These are phyloP conservation scores for Myxozyma monticola DNA, from an alignment of 805 yeast genomes.

Conservation along the genomic window DNA sequence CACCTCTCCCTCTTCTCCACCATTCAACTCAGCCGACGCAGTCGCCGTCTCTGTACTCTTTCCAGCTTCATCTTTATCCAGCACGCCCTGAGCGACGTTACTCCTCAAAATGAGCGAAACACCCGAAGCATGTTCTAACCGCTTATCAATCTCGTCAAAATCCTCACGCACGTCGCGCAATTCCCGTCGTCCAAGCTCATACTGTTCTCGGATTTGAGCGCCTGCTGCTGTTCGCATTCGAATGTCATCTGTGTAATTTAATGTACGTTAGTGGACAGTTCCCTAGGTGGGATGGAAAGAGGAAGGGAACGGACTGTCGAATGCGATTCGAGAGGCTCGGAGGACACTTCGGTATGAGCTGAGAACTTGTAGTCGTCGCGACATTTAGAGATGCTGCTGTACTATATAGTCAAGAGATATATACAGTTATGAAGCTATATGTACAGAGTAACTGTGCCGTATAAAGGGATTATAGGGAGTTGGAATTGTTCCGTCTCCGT, in stretches of 20 bases:
- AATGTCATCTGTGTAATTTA: constrained; percentile 45
- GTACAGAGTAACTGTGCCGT: too few relatives aligned
- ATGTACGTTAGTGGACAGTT: too few relatives aligned
- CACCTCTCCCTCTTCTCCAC: too few relatives aligned
- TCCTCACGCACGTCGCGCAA: constrained; percentile 18
- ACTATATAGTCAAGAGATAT: too few relatives aligned
- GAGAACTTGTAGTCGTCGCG: constrained; percentile 27
- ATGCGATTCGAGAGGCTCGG: constrained; percentile 40
- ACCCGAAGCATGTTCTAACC: constrained; percentile 60
- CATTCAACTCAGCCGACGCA: constrained; percentile 28
- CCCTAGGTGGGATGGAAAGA: too few relatives aligned
- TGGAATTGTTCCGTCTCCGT: too few relatives aligned
- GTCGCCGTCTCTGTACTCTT: constrained; percentile 9
- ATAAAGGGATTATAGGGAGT: too few relatives aligned
- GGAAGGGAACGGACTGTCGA: constrained; percentile 31
- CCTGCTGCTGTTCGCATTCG: constrained; percentile 60
- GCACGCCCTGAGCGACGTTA: constrained; percentile 84
- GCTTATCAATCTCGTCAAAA: constrained; percentile 49
- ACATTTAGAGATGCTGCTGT: constrained; percentile 22
- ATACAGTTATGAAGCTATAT: too few relatives aligned
- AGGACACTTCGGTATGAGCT: constrained; percentile 35
- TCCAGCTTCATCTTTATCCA: constrained; percentile 40
- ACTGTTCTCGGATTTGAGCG: constrained; percentile 56
- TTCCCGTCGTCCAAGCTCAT: constrained; percentile 38
- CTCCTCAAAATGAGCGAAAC: constrained; percentile 66